Evolutionary conservation across 331 rosid genomes (phyloP), one percentile per base, ranked within the genome.

Genomic region (Malus hybrid): DNA sequence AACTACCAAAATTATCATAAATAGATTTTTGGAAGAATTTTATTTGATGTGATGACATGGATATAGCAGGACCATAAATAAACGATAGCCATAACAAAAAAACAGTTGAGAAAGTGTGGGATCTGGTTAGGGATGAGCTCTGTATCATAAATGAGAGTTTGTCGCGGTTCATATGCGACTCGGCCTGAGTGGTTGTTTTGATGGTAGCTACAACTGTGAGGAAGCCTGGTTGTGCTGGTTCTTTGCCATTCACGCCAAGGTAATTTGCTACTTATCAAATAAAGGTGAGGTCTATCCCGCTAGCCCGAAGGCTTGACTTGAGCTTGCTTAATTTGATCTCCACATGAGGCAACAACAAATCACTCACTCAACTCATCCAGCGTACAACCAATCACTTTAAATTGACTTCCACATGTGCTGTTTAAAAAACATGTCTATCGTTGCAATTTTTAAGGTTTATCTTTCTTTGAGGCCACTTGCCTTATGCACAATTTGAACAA

Each of bases 31-130:
- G 64, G 19, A 10, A 55, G n/a, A 18, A 39, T 22, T 15, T 22
- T 39, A 36, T 9, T 14, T 7, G 15, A 46, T 46, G n/a, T 32
- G 10, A 46, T 73, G 74, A 63, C 20, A 12, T 20, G 73, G 73
- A 16, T 59, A 15, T 20, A 5, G 63, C 27, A 33, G 80, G 85
- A 64, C 78, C 78, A 56, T 80, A 10, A 14, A 55, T 7, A 10
- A 36, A 36, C 44, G 44, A 71, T 24, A 18, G 9, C 24, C 34
- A 36, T 54, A 65, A 78, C 69, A 50, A 77, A 71, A 69, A 65
- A 69, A 65, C 87, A 57, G 80, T 80, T 70, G 80, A 70, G 76
- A 9, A 64, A 50, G 52, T 27, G 16, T 16, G 22, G 67, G 12
- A 69, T 78, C 34, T 59, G 24, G 67, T 20, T 39, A 24, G 20